phyloP scores from a whole-genome alignment of 2,329 filamentous ascomycete species.

The Neopestalotiopsis clavispora region DNA sequence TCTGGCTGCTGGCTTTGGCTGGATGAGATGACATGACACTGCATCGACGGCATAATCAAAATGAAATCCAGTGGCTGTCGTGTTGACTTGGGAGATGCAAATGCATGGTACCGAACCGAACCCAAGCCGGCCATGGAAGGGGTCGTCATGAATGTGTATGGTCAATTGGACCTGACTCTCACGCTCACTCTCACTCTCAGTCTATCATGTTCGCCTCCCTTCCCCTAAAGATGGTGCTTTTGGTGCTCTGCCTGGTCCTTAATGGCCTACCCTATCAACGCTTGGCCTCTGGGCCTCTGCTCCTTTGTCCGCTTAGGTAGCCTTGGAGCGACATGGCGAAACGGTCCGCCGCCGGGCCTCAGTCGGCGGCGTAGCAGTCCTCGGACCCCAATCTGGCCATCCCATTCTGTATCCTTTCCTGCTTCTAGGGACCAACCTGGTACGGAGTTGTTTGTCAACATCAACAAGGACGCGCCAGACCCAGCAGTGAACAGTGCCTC shows the following conservation, averaged over 20 bases:
- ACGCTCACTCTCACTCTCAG: background rate
- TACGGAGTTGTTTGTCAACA: background rate
- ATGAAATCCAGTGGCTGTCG: background rate
- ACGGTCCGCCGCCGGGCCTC: constrained; percentile 2
- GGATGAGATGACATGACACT: background rate
- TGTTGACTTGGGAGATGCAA: background rate
- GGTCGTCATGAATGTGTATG: background rate
- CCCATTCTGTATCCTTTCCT: background rate
- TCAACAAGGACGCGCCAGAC: background rate
- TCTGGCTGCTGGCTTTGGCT: background rate
- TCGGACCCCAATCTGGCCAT: background rate
- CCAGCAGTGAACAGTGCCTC: background rate
- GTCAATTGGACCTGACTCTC: background rate
- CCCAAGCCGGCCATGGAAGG: background rate
- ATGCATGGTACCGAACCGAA: background rate
- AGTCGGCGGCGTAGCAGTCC: constrained; percentile 2
- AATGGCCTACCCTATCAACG: background rate
- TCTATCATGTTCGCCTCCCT: background rate
- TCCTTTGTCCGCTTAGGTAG: background rate
- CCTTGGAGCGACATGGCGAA: constrained; percentile 5
- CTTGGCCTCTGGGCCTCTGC: background rate
- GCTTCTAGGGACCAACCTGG: background rate
- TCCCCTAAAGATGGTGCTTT: background rate
- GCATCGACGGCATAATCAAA: background rate
- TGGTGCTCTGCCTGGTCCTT: background rate